phyloP scores from a whole-genome alignment of 257 asterid species.

The Apocynum venetum region DNA sequence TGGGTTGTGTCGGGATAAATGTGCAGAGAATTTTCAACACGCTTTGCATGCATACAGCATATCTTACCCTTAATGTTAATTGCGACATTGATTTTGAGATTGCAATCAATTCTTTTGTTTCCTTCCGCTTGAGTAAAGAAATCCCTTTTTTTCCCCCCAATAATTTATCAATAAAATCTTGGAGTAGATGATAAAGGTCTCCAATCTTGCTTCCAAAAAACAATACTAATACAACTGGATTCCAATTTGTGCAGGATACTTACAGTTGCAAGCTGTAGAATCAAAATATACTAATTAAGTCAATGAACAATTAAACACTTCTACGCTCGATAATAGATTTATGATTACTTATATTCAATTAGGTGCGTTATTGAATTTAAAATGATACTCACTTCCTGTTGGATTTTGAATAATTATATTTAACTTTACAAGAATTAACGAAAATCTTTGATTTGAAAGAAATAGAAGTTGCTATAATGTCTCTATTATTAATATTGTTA shows the following conservation, averaged over 20 bases:
- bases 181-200: neutral
- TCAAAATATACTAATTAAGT: neutral
- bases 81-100: conserved; percentile 4
- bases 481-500: too few species aligned
- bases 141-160: neutral
- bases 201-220: neutral
- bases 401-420: too few species aligned
- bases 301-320: too few species aligned
- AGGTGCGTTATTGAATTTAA: too few species aligned
- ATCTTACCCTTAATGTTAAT: too few species aligned
- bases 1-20: neutral
- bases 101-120: conserved; percentile 12
- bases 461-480: too few species aligned
- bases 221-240: conserved; percentile 7
- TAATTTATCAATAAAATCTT: neutral
- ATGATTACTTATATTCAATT: too few species aligned
- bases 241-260: neutral
- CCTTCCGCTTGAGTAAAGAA: neutral
- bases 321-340: too few species aligned
- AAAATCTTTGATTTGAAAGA: too few species aligned
- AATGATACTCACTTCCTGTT: too few species aligned
- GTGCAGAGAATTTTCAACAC: neutral
- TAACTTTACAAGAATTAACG: too few species aligned
- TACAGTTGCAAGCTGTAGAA: neutral
- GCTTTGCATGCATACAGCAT: neutral